These are phyloP conservation scores for Rhodotorula mucilaginosa DNA, from an alignment of 1,284 basidiomycete species.

Conservation along the genomic window DNA sequence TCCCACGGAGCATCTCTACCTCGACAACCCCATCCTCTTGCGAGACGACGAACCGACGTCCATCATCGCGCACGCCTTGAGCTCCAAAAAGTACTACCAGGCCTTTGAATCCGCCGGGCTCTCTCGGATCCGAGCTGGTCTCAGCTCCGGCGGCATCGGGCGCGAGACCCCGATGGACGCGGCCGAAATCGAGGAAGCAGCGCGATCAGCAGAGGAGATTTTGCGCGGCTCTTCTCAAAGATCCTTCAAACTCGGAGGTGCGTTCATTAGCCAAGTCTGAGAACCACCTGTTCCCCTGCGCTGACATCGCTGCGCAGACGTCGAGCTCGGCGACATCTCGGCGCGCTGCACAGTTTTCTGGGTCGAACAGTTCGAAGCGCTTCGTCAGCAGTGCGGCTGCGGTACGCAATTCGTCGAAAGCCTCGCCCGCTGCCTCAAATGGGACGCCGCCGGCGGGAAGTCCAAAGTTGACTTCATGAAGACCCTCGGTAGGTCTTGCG, in stretches of 20 bases:
- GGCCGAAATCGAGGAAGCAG: not conserved
- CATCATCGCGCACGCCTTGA: constrained; percentile 92
- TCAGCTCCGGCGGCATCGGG: not conserved
- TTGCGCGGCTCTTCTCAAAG: constrained; percentile 38
- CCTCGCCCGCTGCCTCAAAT: constrained; percentile 89
- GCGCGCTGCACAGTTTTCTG: constrained; percentile 94
- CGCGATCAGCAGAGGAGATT: constrained; percentile 39
- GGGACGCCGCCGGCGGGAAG: constrained; percentile 94
- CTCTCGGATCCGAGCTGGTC: not conserved
- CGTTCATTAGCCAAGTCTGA: constrained; percentile 12
- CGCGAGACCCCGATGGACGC: constrained; percentile 46
- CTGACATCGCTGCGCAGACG: constrained; percentile 4
- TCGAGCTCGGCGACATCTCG: constrained; percentile 45
- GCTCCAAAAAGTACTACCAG: constrained; percentile 71
- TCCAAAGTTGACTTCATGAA: constrained; percentile 96
- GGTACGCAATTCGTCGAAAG: constrained; percentile 92
- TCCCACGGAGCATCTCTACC: constrained; percentile 78
- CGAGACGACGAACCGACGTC: constrained; percentile 97
- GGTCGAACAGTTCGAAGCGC: constrained; percentile 93
- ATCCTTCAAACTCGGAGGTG: constrained; percentile 27
- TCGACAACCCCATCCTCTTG: constrained; percentile 91
- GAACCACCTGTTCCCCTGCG: not conserved
- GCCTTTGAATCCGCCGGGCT: constrained; percentile 55
- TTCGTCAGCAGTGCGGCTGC: constrained; percentile 87
- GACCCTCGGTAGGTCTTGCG: constrained; percentile 67